These are phyloP conservation scores for Tubosaeta brunneosetosa DNA, from an alignment of 768 basidiomycete genomes.

Conservation along the genomic window DNA sequence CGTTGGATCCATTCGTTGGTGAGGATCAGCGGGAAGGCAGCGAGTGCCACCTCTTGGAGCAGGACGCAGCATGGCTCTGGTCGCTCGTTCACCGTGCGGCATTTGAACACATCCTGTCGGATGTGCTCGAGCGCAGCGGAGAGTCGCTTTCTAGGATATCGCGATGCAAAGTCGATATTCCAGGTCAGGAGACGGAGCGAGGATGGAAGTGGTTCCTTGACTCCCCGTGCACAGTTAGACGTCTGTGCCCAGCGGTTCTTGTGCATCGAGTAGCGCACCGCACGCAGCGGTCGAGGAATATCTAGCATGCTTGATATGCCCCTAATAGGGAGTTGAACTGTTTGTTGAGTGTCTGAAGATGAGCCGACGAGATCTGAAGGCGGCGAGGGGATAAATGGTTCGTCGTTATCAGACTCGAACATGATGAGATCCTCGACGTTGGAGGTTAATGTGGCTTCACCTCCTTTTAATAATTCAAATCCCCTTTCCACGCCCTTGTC, in stretches of 20 bases:
- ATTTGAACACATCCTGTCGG: slow-evolving; percentile 46
- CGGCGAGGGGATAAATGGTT: slow-evolving; percentile 28
- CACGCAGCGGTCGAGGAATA: slow-evolving; percentile 26
- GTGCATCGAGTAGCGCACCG: slow-evolving; percentile 31
- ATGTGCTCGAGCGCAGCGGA: slow-evolving; percentile 49
- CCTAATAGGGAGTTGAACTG: slow-evolving; percentile 13
- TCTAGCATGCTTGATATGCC: slow-evolving; percentile 20
- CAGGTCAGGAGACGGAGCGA: slow-evolving; percentile 60
- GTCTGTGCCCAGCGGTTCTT: slow-evolving; percentile 32
- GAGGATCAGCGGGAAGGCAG: slow-evolving; percentile 46
- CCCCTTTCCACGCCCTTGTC: not conserved
- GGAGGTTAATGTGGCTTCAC: slow-evolving; percentile 6
- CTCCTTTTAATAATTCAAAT: slow-evolving; percentile 14
- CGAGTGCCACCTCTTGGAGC: slow-evolving; percentile 59
- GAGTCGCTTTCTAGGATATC: slow-evolving; percentile 41
- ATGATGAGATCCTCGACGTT: slow-evolving; percentile 16
- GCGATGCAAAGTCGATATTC: slow-evolving; percentile 57
- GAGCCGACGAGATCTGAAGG: slow-evolving; percentile 24
- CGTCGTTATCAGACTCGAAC: slow-evolving; percentile 27
- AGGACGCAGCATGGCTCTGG: slow-evolving; percentile 61
- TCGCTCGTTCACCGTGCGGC: slow-evolving; percentile 36
- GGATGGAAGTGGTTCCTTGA: slow-evolving; percentile 36
- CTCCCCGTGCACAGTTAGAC: slow-evolving; percentile 32
- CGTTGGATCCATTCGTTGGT: slow-evolving; percentile 58
- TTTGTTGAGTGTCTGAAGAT: slow-evolving; percentile 26